Evolutionary conservation across 2,329 filamentous ascomycete species (phyloP).

Genomic region (Penicillium digitatum): DNA sequence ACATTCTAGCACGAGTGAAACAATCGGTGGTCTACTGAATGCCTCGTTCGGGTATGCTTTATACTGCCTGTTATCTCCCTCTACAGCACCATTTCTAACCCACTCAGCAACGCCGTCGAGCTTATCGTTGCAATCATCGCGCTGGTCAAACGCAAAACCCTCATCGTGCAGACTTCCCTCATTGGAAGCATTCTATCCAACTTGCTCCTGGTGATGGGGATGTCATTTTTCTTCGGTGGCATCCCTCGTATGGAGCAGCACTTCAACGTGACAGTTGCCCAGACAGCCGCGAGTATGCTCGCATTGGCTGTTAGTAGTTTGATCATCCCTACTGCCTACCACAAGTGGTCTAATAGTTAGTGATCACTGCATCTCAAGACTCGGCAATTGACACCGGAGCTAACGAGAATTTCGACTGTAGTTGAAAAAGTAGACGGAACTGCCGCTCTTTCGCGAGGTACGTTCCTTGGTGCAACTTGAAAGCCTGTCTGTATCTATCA

Average conservation of each 20-base stretch:
- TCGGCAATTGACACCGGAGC: not conserved
- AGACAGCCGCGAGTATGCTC: slow-evolving; percentile 78
- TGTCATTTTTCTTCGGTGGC: slow-evolving; percentile 87
- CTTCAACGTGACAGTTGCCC: slow-evolving; percentile 89
- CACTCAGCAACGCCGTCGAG: slow-evolving; percentile 71
- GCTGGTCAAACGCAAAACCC: slow-evolving; percentile 65
- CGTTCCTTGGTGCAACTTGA: not conserved
- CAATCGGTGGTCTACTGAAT: slow-evolving; percentile 81
- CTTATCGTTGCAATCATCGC: slow-evolving; percentile 86
- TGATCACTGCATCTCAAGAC: not conserved
- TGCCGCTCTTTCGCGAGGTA: slow-evolving; percentile 33
- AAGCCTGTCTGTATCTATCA: not conserved
- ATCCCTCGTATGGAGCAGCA: slow-evolving; percentile 73
- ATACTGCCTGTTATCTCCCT: not conserved
- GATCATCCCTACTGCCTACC: slow-evolving; percentile 87
- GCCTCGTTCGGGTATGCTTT: slow-evolving; percentile 67
- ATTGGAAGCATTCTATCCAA: slow-evolving; percentile 92
- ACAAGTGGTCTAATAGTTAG: slow-evolving; percentile 50
- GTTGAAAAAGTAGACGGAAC: slow-evolving; percentile 5
- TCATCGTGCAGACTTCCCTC: slow-evolving; percentile 88
- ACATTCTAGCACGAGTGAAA: slow-evolving; percentile 63
- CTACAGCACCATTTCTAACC: not conserved
- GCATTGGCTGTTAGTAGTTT: slow-evolving; percentile 74
- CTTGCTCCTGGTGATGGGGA: slow-evolving; percentile 79
- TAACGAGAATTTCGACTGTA: not conserved